Percentiles rank a stretch among this genome's conserved stretches.
Evolutionary conservation across 192 early-diverging fungal genomes (phyloP).

Genomic region (Rhizoclosmatium globosum): DNA sequence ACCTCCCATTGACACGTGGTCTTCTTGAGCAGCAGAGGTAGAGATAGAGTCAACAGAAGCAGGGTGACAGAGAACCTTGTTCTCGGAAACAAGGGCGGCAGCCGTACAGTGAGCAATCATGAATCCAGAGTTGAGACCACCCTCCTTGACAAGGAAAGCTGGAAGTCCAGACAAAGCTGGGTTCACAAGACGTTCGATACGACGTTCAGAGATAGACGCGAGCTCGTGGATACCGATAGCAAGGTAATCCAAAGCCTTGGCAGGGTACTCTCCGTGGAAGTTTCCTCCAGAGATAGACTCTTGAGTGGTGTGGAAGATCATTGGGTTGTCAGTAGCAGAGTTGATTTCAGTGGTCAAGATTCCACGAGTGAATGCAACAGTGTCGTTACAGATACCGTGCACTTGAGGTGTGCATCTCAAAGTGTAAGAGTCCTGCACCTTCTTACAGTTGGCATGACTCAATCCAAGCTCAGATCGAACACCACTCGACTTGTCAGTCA

Average conservation of each 20-base stretch:
- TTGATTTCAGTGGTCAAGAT: constrained; percentile 38
- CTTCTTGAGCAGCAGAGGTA: constrained; percentile 28
- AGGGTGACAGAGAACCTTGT: constrained; percentile 37
- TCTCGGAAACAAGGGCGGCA: constrained; percentile 37
- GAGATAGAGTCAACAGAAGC: constrained; percentile 32
- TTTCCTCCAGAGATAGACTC: constrained; percentile 38
- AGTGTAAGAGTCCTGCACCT: constrained; percentile 33
- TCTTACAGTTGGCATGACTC: constrained; percentile 19
- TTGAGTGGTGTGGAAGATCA: constrained; percentile 34
- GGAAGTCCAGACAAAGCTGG: constrained; percentile 16
- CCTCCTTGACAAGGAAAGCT: constrained; percentile 35
- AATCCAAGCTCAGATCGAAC: constrained; percentile 9
- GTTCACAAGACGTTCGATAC: constrained; percentile 36
- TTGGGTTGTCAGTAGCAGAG: constrained; percentile 38
- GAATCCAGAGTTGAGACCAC: constrained; percentile 37
- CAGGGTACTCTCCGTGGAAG: constrained; percentile 41
- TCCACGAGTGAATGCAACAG: constrained; percentile 11
- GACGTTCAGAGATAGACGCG: constrained; percentile 28
- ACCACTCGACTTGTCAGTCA: neutral
- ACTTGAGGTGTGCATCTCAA: constrained; percentile 30
- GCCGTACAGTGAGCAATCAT: constrained; percentile 43
- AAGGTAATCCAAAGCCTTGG: constrained; percentile 38
- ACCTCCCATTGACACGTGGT: constrained; percentile 39
- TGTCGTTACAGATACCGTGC: constrained; percentile 21
- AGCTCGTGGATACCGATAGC: constrained; percentile 40